Evolutionary conservation across 106 monocot genomes (phyloP).

Genomic region (Chionographis japonica): DNA sequence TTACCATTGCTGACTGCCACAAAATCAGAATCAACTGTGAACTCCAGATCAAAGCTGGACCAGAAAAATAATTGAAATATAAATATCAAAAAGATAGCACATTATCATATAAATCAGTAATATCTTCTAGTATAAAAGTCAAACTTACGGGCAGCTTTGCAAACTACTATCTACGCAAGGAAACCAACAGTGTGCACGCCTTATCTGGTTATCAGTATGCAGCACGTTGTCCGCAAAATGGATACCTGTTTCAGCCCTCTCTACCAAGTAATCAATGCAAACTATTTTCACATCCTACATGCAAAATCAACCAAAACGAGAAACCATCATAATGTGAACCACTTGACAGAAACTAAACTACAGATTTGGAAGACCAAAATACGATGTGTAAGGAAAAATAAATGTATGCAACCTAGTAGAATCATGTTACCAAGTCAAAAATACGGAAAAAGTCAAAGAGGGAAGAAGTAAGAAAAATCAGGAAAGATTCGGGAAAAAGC

Average conservation of each 20-base stretch:
- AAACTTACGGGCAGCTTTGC: constrained; percentile 75
- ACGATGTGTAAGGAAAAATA: too few species aligned
- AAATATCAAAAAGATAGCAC: neutral
- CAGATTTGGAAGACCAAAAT: neutral
- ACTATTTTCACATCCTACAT: constrained; percentile 67
- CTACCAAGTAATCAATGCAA: constrained; percentile 67
- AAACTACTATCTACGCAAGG: constrained; percentile 67
- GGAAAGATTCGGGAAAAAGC: neutral
- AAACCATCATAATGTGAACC: constrained; percentile 7
- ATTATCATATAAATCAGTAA: neutral
- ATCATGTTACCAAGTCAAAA: too few species aligned
- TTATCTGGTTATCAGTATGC: constrained; percentile 75
- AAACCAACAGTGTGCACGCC: constrained; percentile 89
- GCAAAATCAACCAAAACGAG: constrained; percentile 22
- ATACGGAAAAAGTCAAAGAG: neutral
- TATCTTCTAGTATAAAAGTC: neutral
- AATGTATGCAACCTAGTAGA: too few species aligned
- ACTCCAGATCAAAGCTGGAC: constrained; percentile 88
- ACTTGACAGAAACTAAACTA: neutral
- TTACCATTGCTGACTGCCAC: constrained; percentile 92
- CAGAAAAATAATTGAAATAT: constrained; percentile 11
- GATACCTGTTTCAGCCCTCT: constrained; percentile 53
- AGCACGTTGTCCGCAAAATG: constrained; percentile 61
- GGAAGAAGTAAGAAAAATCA: neutral
- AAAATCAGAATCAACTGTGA: constrained; percentile 70